Conservation (phyloP, 257 asterid species). For the Solanum pinnatisectum region DNA sequence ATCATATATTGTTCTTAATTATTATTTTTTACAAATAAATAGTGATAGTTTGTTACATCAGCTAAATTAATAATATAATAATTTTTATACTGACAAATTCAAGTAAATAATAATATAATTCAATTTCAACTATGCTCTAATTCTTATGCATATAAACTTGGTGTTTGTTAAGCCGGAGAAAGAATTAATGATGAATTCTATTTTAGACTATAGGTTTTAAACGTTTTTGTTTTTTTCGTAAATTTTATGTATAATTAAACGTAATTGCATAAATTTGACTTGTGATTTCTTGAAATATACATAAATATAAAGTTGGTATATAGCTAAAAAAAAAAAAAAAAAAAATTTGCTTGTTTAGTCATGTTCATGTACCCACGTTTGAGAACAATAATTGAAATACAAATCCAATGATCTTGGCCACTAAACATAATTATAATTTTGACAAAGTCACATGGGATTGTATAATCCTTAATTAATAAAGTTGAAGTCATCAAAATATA, state of each 20-base stretch:
- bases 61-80: neutral
- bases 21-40: neutral
- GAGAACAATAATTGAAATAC: neutral
- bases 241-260: neutral
- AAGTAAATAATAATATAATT: neutral
- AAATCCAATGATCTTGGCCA: neutral
- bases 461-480: neutral
- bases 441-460: neutral
- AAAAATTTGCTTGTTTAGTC: neutral
- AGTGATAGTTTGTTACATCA: neutral
- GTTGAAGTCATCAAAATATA: neutral
- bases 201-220: neutral
- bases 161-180: neutral
- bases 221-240: neutral
- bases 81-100: neutral
- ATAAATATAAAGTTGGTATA: neutral
- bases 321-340: no score
- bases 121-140: neutral
- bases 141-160: neutral
- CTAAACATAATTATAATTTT: neutral
- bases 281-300: neutral
- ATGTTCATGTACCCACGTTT: neutral
- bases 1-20: neutral
- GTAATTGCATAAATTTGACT: neutral
- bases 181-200: neutral